A percentile compares a stretch with the other conserved stretches of the same genome.
phyloP scores from a whole-genome alignment of 805 yeast genomes.

The Blastobotrys muscicola region DNA sequence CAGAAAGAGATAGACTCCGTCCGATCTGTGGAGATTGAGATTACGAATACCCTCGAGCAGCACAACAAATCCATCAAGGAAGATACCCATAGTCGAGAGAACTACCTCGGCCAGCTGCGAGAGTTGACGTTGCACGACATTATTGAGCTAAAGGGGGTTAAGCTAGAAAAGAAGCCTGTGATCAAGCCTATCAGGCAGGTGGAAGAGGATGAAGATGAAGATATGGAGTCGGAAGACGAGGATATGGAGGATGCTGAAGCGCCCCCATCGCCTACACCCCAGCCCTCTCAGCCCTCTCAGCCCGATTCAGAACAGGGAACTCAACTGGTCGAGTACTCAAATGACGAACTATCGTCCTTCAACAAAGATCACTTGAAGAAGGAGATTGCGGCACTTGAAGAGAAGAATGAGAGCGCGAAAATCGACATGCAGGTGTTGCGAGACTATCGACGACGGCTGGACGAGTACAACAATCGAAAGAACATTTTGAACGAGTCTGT shows the following conservation, averaged over 20 bases:
- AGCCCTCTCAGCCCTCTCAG: background rate
- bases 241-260: constrained; percentile 2
- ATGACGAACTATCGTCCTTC: constrained; percentile 41
- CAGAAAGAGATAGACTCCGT: constrained; percentile 42
- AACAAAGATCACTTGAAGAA: constrained; percentile 40
- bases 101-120: constrained; percentile 31
- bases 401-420: constrained; percentile 43
- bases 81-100: constrained; percentile 31
- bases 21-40: constrained; percentile 57
- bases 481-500: constrained; percentile 62
- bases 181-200: constrained; percentile 24
- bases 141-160: constrained; percentile 28
- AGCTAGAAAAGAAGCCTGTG: constrained; percentile 10
- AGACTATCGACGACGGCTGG: constrained; percentile 61
- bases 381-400: constrained; percentile 48
- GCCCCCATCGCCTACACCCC: background rate
- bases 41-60: constrained; percentile 54
- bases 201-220: constrained; percentile 5
- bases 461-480: constrained; percentile 56
- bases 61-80: constrained; percentile 35
- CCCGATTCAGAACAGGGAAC: constrained; percentile 17
- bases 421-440: constrained; percentile 67
- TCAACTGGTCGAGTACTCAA: constrained; percentile 36
- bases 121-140: constrained; percentile 46
- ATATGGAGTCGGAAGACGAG: constrained; percentile 2